These are phyloP conservation scores for Lipomyces yamadae DNA, from an alignment of 805 yeast genomes.

Conservation along the genomic window DNA sequence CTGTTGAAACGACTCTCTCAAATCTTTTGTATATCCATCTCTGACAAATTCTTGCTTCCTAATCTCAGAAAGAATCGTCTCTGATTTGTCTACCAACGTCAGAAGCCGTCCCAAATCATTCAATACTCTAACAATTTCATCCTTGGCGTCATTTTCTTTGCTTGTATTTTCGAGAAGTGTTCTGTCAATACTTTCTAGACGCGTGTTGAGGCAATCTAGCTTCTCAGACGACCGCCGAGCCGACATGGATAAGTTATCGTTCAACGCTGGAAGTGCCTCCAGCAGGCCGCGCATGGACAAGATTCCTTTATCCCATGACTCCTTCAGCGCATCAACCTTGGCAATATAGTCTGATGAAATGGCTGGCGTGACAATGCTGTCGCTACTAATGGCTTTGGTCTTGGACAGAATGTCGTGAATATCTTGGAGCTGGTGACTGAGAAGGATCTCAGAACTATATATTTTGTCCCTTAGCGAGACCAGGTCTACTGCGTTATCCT, in stretches of 20 bases:
- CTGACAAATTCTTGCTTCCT: not conserved
- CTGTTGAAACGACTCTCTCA: not conserved
- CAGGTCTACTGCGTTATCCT: constrained; percentile 48
- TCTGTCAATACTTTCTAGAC: not conserved
- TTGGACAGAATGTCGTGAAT: constrained; percentile 1
- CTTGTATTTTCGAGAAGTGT: not conserved
- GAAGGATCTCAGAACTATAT: constrained; percentile 31
- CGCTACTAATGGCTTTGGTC: not conserved
- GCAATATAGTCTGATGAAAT: not conserved
- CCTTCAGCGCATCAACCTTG: not conserved
- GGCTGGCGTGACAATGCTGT: not conserved
- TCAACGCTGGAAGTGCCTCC: not conserved
- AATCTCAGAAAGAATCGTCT: not conserved
- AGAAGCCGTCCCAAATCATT: not conserved
- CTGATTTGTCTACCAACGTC: not conserved
- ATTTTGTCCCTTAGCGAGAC: constrained; percentile 37
- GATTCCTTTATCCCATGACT: not conserved
- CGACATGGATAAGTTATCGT: not conserved
- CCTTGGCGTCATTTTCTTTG: not conserved
- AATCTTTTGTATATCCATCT: not conserved
- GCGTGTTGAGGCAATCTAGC: not conserved
- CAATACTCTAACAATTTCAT: not conserved
- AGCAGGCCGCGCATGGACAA: not conserved
- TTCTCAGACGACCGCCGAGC: not conserved
- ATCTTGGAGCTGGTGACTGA: constrained; percentile 16